A percentile compares a stretch with the other conserved stretches of the same genome.
These are phyloP conservation scores for Populus euphratica DNA, from an alignment of 345 rosid species.

Conservation along the genomic window DNA sequence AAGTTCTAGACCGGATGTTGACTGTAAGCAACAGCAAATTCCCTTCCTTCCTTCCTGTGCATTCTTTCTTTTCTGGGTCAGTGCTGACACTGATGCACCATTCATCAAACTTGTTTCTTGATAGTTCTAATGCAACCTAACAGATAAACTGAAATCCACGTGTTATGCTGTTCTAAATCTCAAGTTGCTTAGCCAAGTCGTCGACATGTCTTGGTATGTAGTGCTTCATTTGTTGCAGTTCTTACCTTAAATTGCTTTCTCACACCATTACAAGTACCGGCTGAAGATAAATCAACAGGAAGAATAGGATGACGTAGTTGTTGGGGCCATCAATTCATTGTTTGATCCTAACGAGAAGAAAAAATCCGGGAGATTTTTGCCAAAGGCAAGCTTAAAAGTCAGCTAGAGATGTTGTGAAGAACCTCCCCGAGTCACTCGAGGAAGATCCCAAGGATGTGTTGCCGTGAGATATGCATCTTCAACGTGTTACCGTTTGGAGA, in stretches of 20 bases:
- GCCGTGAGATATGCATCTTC: conserved; percentile 43
- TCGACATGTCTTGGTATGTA: conserved; percentile 27
- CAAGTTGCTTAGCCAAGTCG: conserved; percentile 29
- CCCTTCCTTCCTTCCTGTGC: too few species aligned
- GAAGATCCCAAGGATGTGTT: conserved; percentile 62
- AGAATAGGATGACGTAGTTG: conserved; percentile 49
- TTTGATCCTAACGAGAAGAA: conserved; percentile 63
- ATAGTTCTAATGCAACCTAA: background rate
- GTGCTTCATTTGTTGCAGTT: conserved; percentile 33
- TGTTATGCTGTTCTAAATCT: conserved; percentile 11
- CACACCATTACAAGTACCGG: conserved; percentile 33
- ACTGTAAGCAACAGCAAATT: conserved; percentile 21
- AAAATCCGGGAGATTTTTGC: conserved; percentile 58
- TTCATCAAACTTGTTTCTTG: background rate
- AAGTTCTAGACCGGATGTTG: conserved; percentile 10
- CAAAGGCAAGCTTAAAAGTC: conserved; percentile 83
- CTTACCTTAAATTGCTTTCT: conserved; percentile 24
- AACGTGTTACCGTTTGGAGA: background rate
- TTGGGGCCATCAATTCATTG: conserved; percentile 60
- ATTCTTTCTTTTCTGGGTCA: background rate
- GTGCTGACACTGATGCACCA: background rate
- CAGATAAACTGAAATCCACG: conserved; percentile 36
- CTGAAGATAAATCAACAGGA: conserved; percentile 36
- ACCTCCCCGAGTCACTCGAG: conserved; percentile 67
- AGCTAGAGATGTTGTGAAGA: conserved; percentile 78